A percentile compares a stretch with the other conserved stretches of the same genome.
Conservation (phyloP, 176 grass and related monocot species). For the Coix lacrymajobi region DNA sequence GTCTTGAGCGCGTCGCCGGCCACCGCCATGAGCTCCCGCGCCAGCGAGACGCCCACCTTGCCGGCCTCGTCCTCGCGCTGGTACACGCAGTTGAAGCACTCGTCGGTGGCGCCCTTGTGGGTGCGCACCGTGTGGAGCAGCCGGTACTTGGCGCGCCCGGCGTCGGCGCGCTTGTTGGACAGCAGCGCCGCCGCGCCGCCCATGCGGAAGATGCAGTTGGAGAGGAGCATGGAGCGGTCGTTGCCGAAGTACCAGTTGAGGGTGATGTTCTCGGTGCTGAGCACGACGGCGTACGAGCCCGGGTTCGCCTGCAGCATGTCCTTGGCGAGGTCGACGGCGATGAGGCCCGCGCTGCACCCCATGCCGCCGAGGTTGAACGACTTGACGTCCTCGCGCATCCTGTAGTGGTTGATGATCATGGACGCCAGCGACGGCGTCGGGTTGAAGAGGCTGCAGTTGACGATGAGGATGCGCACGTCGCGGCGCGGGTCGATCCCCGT, state of each 20-base stretch:
- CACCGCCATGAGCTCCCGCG: slow-evolving; percentile 63
- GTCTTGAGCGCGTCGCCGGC: slow-evolving; percentile 80
- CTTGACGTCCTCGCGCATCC: slow-evolving; percentile 62
- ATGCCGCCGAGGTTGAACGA: slow-evolving; percentile 80
- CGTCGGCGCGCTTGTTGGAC: slow-evolving; percentile 53
- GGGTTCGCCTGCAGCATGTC: slow-evolving; percentile 67
- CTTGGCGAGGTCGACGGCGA: slow-evolving; percentile 73
- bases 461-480: slow-evolving; percentile 61
- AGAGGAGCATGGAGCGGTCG: slow-evolving; percentile 68
- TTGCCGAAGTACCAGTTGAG: slow-evolving; percentile 81
- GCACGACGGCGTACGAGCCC: slow-evolving; percentile 47
- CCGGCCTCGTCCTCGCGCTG: slow-evolving; percentile 52
- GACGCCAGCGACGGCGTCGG: slow-evolving; percentile 70
- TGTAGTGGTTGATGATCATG: slow-evolving; percentile 77
- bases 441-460: slow-evolving; percentile 82
- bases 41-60: slow-evolving; percentile 55
- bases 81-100: slow-evolving; percentile 74
- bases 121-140: slow-evolving; percentile 67
- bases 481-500: slow-evolving; percentile 54
- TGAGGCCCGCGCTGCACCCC: slow-evolving; percentile 77
- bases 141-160: slow-evolving; percentile 63
- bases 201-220: slow-evolving; percentile 89
- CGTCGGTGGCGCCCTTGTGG: slow-evolving; percentile 64
- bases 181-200: slow-evolving; percentile 63
- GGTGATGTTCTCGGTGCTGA: slow-evolving; percentile 81